Conservation (phyloP, 2,329 filamentous ascomycete genomes). For the Venturia effusa region DNA sequence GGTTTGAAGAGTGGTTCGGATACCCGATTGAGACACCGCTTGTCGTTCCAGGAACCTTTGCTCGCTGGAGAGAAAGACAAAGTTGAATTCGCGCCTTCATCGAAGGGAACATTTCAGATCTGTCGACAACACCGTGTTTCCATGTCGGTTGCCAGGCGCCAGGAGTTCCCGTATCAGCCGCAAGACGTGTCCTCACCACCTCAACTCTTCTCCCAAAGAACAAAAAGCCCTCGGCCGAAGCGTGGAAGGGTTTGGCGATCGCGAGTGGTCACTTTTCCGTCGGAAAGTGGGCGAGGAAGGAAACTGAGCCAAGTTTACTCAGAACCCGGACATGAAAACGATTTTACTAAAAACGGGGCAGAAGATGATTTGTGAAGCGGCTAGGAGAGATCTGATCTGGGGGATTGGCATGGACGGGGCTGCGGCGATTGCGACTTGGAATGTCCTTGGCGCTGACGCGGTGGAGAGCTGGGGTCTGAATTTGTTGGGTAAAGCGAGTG, state of each 20-base stretch:
- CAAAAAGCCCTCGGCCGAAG: constrained; percentile 21
- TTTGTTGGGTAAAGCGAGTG: constrained; percentile 3
- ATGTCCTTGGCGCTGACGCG: neutral
- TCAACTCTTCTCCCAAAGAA: constrained; percentile 18
- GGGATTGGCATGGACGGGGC: constrained; percentile 3
- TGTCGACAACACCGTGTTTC: constrained; percentile 21
- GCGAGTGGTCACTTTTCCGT: constrained; percentile 16
- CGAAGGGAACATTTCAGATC: neutral
- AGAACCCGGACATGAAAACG: neutral
- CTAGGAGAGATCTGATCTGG: neutral
- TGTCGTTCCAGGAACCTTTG: neutral
- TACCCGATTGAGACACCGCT: neutral
- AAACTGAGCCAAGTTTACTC: neutral
- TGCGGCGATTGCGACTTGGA: neutral
- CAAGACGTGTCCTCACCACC: constrained; percentile 18
- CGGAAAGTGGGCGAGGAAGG: neutral
- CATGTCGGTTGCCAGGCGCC: too few relatives aligned
- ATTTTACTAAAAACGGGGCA: neutral
- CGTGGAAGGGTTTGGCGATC: constrained; percentile 19
- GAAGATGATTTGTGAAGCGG: neutral
- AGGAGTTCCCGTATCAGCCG: too few relatives aligned
- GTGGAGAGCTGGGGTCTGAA: constrained; percentile 5
- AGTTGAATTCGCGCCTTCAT: too few relatives aligned
- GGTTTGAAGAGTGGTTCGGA: neutral
- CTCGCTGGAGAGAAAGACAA: neutral